Base-by-base conservation (phyloP, 228 moss, liverwort and hornwort species). In the Sphagnum fallax region DNA sequence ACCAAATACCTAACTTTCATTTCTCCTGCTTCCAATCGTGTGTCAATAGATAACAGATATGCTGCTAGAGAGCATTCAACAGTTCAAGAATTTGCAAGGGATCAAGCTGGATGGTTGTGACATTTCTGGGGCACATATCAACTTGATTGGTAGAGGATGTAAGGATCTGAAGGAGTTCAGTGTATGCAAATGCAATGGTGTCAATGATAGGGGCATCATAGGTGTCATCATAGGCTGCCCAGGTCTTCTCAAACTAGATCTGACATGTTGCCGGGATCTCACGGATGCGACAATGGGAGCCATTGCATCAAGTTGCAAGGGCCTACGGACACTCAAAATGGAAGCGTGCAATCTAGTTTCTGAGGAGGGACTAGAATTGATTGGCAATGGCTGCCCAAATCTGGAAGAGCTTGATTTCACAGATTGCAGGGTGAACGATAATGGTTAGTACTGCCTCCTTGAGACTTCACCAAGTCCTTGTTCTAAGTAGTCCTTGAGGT, bases 371-470 rank as follows among this genome's bases (percentile, higher is more conserved):
- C 71, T 92, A n/a, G 65, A 79, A 18, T 59, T 66, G 11, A 73
- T 92, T 9, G 92, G 88, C 61, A 74, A 67, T 7, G 87, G 75
- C 67, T 95, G 90, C 70, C 67, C 47, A 58, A 52, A 70, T 4
- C 75, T 95, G 77, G 82, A 90, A 75, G 82, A 80, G 65, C 79
- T 90, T 16, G 95, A 95, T 67, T 78, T 89, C 60, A 90, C 87
- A 10, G 92, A 90, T 52, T 83, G 90, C 77, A 87, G 69, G 57
- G 71, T 92, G 61, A 75, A 84, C 48, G 92, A 95, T 68, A 78
- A 80, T 78, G 94, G 94, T 90, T 13, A 51, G 68, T 69, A 4
- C 32, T 13, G 10, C 13, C 55, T 57, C 55, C 8, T 57, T 57
- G 55, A 8, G 55, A 57, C 13, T 4, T 57, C 32, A 32, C 32